phyloP scores from a whole-genome alignment of 192 early-diverging fungal species.

The Backusella psychrophila region DNA sequence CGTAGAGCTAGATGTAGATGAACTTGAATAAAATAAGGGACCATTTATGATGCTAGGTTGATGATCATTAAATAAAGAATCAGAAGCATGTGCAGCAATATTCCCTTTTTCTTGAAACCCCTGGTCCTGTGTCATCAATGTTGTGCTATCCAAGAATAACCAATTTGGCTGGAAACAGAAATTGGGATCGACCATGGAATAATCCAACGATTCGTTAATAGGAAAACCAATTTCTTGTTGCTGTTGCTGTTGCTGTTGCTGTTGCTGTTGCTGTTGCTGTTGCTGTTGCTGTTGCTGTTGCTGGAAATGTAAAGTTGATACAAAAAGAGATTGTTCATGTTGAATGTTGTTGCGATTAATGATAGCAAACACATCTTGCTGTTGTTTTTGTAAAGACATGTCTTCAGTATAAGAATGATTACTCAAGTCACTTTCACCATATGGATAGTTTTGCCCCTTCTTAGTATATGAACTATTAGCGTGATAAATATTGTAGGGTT shows the following conservation, averaged over 20 bases:
- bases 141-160: background rate
- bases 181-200: background rate
- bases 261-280: too few relatives aligned
- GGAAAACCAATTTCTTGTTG: background rate
- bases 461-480: background rate
- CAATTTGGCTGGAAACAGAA: background rate
- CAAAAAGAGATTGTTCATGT: background rate
- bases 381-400: background rate
- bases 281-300: background rate
- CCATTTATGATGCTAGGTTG: background rate
- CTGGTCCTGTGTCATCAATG: background rate
- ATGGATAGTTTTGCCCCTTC: background rate
- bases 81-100: background rate
- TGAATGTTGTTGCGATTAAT: background rate
- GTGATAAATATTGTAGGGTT: background rate
- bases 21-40: constrained; percentile 2
- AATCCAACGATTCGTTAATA: background rate
- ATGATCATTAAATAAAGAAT: constrained; percentile 5
- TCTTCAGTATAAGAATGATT: background rate
- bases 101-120: background rate
- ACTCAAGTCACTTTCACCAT: background rate
- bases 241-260: background rate
- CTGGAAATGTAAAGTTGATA: background rate
- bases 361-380: background rate
- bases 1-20: background rate